Percentiles rank a stretch among this genome's conserved stretches.
These are phyloP conservation scores for Russula compacta DNA, from an alignment of 768 basidiomycete genomes.

Conservation along the genomic window DNA sequence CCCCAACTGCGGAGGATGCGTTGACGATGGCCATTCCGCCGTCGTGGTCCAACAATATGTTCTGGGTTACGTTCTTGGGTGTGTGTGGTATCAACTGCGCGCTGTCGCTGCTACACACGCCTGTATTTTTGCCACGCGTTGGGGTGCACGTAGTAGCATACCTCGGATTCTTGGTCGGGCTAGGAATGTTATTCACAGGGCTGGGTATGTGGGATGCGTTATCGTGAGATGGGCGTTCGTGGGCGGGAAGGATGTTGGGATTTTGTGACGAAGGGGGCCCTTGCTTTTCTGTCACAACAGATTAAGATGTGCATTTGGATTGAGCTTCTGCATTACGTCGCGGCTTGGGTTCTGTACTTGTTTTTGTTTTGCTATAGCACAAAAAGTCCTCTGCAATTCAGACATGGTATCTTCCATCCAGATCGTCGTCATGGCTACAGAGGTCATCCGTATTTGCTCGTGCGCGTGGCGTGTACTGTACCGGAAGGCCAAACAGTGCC, in stretches of 20 bases:
- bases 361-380: not conserved
- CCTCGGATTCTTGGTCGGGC: slow-evolving; percentile 50
- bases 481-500: not conserved
- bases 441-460: no score
- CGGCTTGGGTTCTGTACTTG: not conserved
- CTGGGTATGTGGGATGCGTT: slow-evolving; percentile 66
- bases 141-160: slow-evolving; percentile 75
- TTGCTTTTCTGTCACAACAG: no score
- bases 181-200: slow-evolving; percentile 65
- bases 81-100: slow-evolving; percentile 34
- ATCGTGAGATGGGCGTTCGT: slow-evolving; percentile 26
- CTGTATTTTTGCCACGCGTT: slow-evolving; percentile 56
- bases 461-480: not conserved
- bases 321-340: not conserved
- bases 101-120: slow-evolving; percentile 57
- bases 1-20: not conserved
- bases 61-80: slow-evolving; percentile 26
- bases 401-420: no score
- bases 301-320: not conserved
- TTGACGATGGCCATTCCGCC: slow-evolving; percentile 15
- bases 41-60: slow-evolving; percentile 20
- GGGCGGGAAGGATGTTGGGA: not conserved
- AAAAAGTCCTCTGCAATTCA: not conserved
- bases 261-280: not conserved
- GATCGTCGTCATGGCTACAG: not conserved